Evolutionary conservation across 1,139 yeast genomes (phyloP), one percentile per base, ranked within the genome.

Genomic region (Suhomyces yuchorum): DNA sequence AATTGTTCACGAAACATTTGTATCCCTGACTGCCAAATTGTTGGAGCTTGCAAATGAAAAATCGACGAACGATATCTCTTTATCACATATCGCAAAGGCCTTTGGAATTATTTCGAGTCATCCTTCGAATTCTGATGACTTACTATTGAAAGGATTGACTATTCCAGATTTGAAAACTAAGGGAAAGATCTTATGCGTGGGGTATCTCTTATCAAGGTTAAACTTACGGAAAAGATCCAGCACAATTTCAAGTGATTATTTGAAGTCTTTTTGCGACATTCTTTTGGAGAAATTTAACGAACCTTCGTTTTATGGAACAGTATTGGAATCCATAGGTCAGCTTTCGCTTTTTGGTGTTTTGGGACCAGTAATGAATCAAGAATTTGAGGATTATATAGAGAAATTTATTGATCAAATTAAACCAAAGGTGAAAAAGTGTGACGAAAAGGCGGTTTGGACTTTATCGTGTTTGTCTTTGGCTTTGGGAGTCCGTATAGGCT

Each of bases 291-390:
- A 56, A 19, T 43, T 70, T 8, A 51, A 54, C 12, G 68, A 65
- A 20, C 22, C 65, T 1, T 51, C 51, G 17, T 49, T 53, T 18
- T 64, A 64, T 59, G 63, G 52, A 12, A 58, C 68, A 1, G 72
- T 80, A 0, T 58, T 82, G 3, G 80, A 74, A 17, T 67, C 81
- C 6, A 49, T 86, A 4, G 69, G 80, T 5, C 87, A 87, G 57
- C 57, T 88, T 15, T 68, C 85, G 0, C 73, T 81, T 32, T 86
- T 72, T 67, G 93, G 92, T 1, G 77, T 76, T 1, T 61, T 85
- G 32, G 78, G 78, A 0, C 55, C 56, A 1, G 26, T 33, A 4
- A 42, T 50, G 5, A 43, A 49, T n/a, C 18, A 37, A 4, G 52
- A 56, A 8, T 40, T 54, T 8, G 35, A 28, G 0, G 36, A 52